phyloP scores from a whole-genome alignment of 2,329 filamentous ascomycete genomes.

The Trichophaea hybrida region DNA sequence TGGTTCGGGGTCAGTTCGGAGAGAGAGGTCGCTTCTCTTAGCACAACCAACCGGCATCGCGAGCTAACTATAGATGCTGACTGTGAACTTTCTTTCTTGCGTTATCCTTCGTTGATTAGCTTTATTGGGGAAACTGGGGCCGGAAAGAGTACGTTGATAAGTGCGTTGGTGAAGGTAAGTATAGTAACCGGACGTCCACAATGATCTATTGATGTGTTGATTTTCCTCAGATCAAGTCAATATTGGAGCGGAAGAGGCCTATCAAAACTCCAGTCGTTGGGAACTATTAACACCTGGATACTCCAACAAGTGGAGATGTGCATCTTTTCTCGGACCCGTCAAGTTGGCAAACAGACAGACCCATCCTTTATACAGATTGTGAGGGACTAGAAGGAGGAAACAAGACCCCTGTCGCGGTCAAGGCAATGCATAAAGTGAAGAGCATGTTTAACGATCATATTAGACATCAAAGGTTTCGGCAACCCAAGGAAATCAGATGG shows the following conservation, averaged over 20 bases:
- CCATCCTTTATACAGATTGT: slow-evolving; percentile 23
- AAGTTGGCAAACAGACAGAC: slow-evolving; percentile 13
- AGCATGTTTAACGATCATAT: not conserved
- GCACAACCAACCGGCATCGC: not conserved
- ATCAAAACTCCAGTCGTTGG: slow-evolving; percentile 20
- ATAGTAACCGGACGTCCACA: not conserved
- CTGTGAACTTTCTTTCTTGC: not conserved
- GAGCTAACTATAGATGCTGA: slow-evolving; percentile 9
- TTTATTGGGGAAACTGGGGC: slow-evolving; percentile 25
- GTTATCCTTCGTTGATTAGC: slow-evolving; percentile 22
- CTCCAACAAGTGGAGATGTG: slow-evolving; percentile 24
- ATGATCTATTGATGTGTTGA: not conserved
- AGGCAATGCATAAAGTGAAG: slow-evolving; percentile 1
- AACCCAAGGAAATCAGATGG: not conserved
- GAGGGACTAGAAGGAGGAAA: slow-evolving; percentile 25
- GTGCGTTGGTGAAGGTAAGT: slow-evolving; percentile 22
- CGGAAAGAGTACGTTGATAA: slow-evolving; percentile 25
- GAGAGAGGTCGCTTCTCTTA: not conserved
- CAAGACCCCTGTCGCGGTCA: slow-evolving; percentile 12
- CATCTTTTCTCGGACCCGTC: slow-evolving; percentile 24
- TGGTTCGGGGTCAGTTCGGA: slow-evolving; percentile 23
- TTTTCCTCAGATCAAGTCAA: not conserved
- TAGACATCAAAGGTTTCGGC: not conserved
- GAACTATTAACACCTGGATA: slow-evolving; percentile 4
- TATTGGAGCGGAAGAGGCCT: not conserved